Evolutionary conservation across 1,284 basidiomycete genomes (phyloP).

Genomic region (Cronartium ribicola): DNA sequence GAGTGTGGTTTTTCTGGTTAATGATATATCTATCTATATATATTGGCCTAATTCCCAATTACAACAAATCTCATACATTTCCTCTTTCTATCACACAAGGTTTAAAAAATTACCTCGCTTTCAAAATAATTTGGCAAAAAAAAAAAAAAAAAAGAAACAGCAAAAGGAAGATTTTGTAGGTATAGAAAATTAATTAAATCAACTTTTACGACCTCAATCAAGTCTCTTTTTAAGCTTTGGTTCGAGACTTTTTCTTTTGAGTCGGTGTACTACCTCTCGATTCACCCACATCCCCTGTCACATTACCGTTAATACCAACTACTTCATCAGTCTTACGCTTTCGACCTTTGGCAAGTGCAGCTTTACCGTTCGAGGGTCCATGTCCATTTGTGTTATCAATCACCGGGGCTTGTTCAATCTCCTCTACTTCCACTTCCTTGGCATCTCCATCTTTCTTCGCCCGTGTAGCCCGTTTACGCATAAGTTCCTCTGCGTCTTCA

Average conservation of each 20-base stretch:
- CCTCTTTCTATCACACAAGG: no score
- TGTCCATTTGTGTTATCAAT: neutral
- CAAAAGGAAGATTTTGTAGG: no score
- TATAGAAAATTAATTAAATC: no score
- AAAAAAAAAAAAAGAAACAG: no score
- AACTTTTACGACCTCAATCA: neutral
- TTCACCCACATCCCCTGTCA: constrained; percentile 16
- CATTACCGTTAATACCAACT: constrained; percentile 1
- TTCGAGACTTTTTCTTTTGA: constrained; percentile 28
- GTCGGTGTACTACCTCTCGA: constrained; percentile 36
- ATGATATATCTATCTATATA: no score
- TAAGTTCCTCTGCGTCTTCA: constrained; percentile 39
- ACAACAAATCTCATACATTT: no score
- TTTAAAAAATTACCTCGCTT: no score
- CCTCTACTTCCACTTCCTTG: neutral
- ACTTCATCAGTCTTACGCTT: constrained; percentile 40
- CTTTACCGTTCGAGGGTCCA: constrained; percentile 15
- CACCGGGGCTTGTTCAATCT: neutral
- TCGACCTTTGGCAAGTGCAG: neutral
- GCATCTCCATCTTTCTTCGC: constrained; percentile 40
- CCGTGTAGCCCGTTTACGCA: constrained; percentile 29
- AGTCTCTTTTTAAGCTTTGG: constrained; percentile 20
- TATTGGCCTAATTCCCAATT: no score
- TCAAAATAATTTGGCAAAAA: no score
- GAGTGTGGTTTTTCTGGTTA: no score